phyloP scores from a whole-genome alignment of 2,329 filamentous ascomycete genomes.

The Paecilomyces sp. region DNA sequence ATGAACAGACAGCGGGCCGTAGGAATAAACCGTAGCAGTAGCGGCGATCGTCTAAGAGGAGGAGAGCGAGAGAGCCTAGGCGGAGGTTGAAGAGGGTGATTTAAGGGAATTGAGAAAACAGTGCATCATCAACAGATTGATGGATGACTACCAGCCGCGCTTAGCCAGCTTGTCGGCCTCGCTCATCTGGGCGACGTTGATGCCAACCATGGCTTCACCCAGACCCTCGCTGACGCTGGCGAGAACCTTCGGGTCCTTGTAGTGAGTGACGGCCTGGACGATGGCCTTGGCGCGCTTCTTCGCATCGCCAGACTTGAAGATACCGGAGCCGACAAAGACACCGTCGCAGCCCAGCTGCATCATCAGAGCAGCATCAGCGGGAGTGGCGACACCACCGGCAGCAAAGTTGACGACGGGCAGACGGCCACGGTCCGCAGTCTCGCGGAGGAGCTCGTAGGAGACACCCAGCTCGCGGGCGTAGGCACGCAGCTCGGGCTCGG shows the following conservation, averaged over 20 bases:
- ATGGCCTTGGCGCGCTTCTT: conserved; percentile 88
- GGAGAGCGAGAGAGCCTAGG: neutral
- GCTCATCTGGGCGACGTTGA: conserved; percentile 74
- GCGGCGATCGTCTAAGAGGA: neutral
- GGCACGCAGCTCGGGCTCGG: conserved; percentile 66
- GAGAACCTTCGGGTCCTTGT: conserved; percentile 72
- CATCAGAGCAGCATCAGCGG: conserved; percentile 93
- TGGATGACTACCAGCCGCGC: conserved; percentile 65
- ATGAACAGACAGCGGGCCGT: neutral
- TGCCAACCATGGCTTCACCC: conserved; percentile 97
- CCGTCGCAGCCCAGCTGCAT: conserved; percentile 99
- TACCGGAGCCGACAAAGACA: conserved; percentile 92
- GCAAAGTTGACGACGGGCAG: conserved; percentile 97
- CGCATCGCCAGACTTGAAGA: conserved; percentile 94
- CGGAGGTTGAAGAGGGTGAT: neutral
- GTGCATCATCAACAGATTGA: neutral
- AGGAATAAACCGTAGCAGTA: neutral
- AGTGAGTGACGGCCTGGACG: conserved; percentile 89
- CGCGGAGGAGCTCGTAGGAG: conserved; percentile 70
- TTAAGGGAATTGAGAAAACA: neutral
- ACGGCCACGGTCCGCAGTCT: conserved; percentile 79
- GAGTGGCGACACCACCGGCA: conserved; percentile 97
- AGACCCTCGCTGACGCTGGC: conserved; percentile 81
- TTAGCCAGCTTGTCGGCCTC: conserved; percentile 75
- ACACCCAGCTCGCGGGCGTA: conserved; percentile 75